These are phyloP conservation scores for Aspergillus sp. DNA, from an alignment of 2,329 filamentous ascomycete genomes.

Conservation along the genomic window DNA sequence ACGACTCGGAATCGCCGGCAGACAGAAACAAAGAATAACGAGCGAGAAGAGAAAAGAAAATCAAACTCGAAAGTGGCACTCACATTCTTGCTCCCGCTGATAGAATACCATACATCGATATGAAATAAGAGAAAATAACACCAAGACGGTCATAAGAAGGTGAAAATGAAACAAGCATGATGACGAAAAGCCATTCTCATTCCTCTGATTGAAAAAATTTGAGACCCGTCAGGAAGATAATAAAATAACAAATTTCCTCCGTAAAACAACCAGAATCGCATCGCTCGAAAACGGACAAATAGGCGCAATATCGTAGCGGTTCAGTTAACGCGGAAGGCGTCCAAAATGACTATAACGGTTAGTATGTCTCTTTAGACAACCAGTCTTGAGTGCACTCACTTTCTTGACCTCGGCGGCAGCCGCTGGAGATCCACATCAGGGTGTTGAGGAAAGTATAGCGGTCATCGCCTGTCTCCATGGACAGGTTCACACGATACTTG, in stretches of 20 bases:
- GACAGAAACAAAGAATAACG: background rate
- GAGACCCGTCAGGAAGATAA: conserved; percentile 6
- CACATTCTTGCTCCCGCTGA: too few species aligned
- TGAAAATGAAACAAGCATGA: background rate
- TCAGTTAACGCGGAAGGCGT: conserved; percentile 34
- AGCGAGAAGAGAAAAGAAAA: background rate
- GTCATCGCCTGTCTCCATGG: conserved; percentile 56
- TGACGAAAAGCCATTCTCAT: background rate
- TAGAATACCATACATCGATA: too few species aligned
- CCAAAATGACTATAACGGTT: conserved; percentile 29
- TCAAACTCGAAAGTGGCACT: too few species aligned
- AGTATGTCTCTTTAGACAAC: conserved; percentile 11
- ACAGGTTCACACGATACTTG: conserved; percentile 53
- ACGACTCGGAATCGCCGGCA: background rate
- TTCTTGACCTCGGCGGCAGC: conserved; percentile 52
- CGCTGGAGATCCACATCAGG: conserved; percentile 56
- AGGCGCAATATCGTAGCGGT: conserved; percentile 22
- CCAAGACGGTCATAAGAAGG: background rate
- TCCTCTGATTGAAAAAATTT: background rate
- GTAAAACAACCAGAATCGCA: conserved; percentile 26
- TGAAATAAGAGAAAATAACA: background rate
- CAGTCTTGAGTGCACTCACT: conserved; percentile 33
- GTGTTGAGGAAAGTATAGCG: conserved; percentile 56
- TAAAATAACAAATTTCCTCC: conserved; percentile 25
- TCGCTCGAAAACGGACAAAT: conserved; percentile 31